Conservation (phyloP, 257 asterid species). For the Solanum dulcamara region DNA sequence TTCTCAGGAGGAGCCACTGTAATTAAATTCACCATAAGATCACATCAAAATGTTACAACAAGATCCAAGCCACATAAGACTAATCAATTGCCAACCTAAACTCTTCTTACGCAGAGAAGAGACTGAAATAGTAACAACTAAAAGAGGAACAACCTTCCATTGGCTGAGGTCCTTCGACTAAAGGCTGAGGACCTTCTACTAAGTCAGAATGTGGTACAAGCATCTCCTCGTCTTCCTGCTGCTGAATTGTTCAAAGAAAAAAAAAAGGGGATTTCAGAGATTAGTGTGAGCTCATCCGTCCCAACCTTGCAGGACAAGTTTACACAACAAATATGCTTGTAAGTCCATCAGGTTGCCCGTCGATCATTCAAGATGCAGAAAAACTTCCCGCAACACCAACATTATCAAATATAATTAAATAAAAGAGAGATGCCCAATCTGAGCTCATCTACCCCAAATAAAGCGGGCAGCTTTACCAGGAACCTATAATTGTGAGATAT, state of each 20-base stretch:
- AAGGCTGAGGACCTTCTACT: constrained; percentile 76
- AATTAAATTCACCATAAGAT: constrained; percentile 6
- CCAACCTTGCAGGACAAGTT: not conserved
- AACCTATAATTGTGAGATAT: not conserved
- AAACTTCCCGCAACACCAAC: not conserved
- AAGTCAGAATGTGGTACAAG: constrained; percentile 75
- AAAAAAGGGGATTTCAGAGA: not conserved
- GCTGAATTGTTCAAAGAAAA: constrained; percentile 26
- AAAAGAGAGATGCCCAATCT: not conserved
- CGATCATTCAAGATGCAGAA: not conserved
- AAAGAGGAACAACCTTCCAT: constrained; percentile 69
- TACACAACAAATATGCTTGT: not conserved
- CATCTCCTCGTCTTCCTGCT: constrained; percentile 91
- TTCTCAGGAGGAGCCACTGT: constrained; percentile 49
- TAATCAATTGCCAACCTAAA: not conserved
- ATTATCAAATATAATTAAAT: not conserved
- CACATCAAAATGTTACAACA: not conserved
- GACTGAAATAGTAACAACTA: not conserved
- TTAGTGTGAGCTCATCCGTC: not conserved
- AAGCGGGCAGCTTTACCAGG: not conserved
- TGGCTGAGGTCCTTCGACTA: constrained; percentile 91
- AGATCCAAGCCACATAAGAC: not conserved
- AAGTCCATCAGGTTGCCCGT: not conserved
- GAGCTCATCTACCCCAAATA: not conserved
- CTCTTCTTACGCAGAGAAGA: not conserved